Evolutionary conservation across 345 rosid species (phyloP), one percentile per base, ranked within the genome.

Genomic region (Cardiospermum halicacabum): DNA sequence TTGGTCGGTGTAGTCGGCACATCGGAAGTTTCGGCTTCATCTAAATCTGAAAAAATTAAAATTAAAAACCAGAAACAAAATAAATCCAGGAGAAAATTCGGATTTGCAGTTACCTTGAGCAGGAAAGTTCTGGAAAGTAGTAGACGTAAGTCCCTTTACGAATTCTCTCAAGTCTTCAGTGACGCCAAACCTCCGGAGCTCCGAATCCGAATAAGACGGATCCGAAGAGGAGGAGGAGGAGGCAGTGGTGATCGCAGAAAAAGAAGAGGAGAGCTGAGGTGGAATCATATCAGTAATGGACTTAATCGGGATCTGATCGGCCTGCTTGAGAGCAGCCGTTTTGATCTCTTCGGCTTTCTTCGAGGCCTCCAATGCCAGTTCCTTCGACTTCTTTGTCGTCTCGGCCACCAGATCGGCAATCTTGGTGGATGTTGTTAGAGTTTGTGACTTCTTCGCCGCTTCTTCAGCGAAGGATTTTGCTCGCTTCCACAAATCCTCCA

Each of bases 401-500:
- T 88, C 97, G 31, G 94, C 79, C 54, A 93, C 88, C 55, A 93
- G 84, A 74, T 93, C 96, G 45, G 87, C 78, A 63, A 90, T 71
- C 25, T 63, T 83, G 56, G 84, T 71, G 13, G 96, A 82, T 25
- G 78, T 42, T 3, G 96, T 81, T 32, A 92, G 70, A 50, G 79
- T 58, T 58, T 88, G 96, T 9, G 97, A 85, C 68, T 78, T 86
- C 82, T 81, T 84, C 18, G 97, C 90, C 62, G 97, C 90, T 68
- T 92, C 96, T 65, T 89, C 96, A 7, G 96, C 97, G 69, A 86
- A 83, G 30, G 80, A 60, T 76, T 82, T 86, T 22, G 97, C 97
- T 61, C 96, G 76, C 73, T 89, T 82, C 98, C 96, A 92, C 26
- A 91, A 65, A 63, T 85, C 89, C 74, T 89, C 97, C 98, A 92